Evolutionary conservation across 257 asterid genomes (phyloP), one percentile per base, ranked within the genome.

Genomic region (Solanum clarkiae): DNA sequence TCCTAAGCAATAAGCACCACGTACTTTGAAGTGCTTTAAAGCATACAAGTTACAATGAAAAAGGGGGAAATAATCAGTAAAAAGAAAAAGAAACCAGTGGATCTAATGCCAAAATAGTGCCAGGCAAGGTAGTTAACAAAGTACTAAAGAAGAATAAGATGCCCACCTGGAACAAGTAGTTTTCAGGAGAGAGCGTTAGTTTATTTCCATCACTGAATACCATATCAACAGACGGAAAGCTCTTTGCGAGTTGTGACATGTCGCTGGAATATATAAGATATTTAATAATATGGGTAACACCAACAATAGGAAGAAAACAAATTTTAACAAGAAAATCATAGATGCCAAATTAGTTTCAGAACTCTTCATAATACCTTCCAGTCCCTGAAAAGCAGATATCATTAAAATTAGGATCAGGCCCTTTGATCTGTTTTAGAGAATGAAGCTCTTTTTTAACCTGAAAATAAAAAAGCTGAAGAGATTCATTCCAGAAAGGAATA

Each of bases 1-100:
- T 71, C 99, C 99, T 83, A 97, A 92, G 94, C 99, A 97, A 92
- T 97, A 97, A 80, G 99, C 89, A 86, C 98, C 99, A 84, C 74
- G 96, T 88, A 93, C 94, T 93, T 95, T 97, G 68, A 98, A 95
- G 87, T 97, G 98, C 99, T 97, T 88, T 85, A 81, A 10, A 68
- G 22, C 18, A 80, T 24, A 62, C 65, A 91, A 32, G 81, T 11
- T 32, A 80, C 63, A 79, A 16, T 53, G 17, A 16, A 53, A 54
- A 32, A 84, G 44, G 84, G 75, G 79, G 87, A 54, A 36, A 36
- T 36, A 36, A 5, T 36, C 5, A 36, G 5, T 36, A 36, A 36
- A 36, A 36, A 16, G 17, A 16, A 79, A 77, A 79, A 53, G 65
- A 79, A 79, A 26, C 10, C 65, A 16, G 26, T 75, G 14, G 10